Evolutionary conservation across 495 filamentous ascomycete genomes (phyloP).

Genomic region (Hypoxylon perforatum): DNA sequence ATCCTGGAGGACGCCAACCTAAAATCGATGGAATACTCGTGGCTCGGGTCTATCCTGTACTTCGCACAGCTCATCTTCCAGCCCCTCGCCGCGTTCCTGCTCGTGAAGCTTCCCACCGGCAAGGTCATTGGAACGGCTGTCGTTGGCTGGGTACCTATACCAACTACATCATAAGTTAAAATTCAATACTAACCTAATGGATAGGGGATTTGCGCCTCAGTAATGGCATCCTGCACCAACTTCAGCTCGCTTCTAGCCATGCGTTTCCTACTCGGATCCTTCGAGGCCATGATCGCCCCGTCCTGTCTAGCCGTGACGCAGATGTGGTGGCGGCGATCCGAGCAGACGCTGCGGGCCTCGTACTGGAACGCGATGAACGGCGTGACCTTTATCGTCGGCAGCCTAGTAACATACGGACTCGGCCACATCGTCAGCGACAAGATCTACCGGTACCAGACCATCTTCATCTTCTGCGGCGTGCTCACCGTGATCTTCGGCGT

Average conservation of each 20-base stretch:
- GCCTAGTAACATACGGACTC: conserved; percentile 67
- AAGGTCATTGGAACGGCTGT: conserved; percentile 56
- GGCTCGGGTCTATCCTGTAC: conserved; percentile 59
- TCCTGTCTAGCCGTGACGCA: conserved; percentile 63
- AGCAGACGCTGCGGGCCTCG: conserved; percentile 62
- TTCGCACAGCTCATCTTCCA: conserved; percentile 59
- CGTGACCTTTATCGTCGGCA: conserved; percentile 58
- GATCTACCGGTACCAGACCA: conserved; percentile 68
- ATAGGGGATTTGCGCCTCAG: conserved; percentile 49
- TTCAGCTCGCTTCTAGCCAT: conserved; percentile 58
- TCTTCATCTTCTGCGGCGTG: conserved; percentile 66
- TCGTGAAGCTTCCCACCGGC: conserved; percentile 62
- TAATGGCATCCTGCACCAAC: conserved; percentile 54
- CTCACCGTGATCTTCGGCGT: conserved; percentile 57
- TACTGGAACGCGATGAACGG: conserved; percentile 67
- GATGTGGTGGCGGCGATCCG: conserved; percentile 65
- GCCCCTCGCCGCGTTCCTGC: conserved; percentile 55
- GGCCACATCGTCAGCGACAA: conserved; percentile 65
- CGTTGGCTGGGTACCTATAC: conserved; percentile 49
- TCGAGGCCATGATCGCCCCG: conserved; percentile 60
- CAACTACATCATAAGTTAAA: neutral
- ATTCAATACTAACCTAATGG: neutral
- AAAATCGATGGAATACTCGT: conserved; percentile 59
- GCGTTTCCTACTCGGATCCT: conserved; percentile 55
- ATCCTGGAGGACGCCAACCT: conserved; percentile 61